Evolutionary conservation across 345 rosid species (phyloP).

Genomic region (Populus ilicifolia): DNA sequence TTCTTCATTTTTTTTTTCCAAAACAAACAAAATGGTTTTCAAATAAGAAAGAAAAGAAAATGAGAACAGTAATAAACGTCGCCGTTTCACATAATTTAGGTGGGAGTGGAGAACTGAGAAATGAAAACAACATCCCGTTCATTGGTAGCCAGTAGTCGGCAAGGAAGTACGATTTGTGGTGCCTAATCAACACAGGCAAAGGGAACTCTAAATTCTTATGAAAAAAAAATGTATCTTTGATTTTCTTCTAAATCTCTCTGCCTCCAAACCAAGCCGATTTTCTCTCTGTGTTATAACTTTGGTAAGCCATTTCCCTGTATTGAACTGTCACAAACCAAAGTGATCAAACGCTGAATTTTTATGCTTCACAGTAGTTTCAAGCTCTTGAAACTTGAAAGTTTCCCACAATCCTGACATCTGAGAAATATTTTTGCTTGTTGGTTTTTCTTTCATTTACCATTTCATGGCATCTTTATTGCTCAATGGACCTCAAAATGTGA

Average conservation of each 20-base stretch:
- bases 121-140: background rate
- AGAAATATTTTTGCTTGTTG: background rate
- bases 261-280: background rate
- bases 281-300: background rate
- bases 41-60: too few species aligned
- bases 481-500: conserved; percentile 28
- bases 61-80: background rate
- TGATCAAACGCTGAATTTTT: too few species aligned
- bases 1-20: too few species aligned
- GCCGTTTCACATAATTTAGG: background rate
- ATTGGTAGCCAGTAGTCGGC: background rate
- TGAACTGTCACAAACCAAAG: too few species aligned
- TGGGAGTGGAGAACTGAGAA: background rate
- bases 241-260: background rate
- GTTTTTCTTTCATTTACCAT: conserved; percentile 1
- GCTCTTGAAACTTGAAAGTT: background rate
- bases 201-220: background rate
- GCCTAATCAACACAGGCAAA: background rate
- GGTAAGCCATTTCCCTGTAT: conserved; percentile 1
- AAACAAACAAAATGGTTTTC: too few species aligned
- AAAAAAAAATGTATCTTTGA: background rate
- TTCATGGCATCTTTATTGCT: conserved; percentile 27
- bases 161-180: background rate
- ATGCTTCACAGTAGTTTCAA: too few species aligned
- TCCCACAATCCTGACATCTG: background rate